These are phyloP conservation scores for Chaetomiaceae sp. DNA, from an alignment of 2,329 filamentous ascomycete species.

Conservation along the genomic window DNA sequence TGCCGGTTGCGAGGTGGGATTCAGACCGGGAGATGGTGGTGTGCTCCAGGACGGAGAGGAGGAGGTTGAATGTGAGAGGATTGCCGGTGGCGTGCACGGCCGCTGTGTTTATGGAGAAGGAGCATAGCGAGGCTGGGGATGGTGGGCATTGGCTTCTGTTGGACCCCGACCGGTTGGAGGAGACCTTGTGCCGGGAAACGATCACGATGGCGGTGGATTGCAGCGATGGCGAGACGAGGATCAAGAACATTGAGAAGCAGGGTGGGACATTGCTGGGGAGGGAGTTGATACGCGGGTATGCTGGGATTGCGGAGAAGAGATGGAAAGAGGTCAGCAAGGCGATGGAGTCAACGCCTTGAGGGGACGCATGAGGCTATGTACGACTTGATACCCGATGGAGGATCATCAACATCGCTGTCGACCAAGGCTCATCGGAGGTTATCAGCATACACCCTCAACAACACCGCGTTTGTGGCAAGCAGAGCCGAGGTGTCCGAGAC, in stretches of 20 bases:
- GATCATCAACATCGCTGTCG: neutral
- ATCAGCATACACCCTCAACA: neutral
- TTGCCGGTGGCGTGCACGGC: conserved; percentile 75
- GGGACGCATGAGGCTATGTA: neutral
- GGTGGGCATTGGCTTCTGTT: conserved; percentile 68
- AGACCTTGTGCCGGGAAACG: conserved; percentile 76
- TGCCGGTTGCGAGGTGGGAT: conserved; percentile 82
- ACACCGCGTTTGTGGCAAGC: too few species aligned
- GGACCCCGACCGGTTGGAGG: conserved; percentile 88
- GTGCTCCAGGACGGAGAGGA: conserved; percentile 60
- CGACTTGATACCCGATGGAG: neutral
- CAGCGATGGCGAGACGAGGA: conserved; percentile 46
- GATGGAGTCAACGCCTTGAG: conserved; percentile 23
- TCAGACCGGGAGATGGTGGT: conserved; percentile 72
- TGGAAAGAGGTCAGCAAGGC: conserved; percentile 56
- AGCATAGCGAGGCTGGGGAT: conserved; percentile 39
- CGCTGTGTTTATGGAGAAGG: conserved; percentile 67
- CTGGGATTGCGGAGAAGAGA: conserved; percentile 56
- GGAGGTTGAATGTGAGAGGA: conserved; percentile 55
- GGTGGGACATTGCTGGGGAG: conserved; percentile 70
- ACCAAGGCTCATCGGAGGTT: neutral
- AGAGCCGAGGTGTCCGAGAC: too few species aligned
- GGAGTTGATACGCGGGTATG: conserved; percentile 56
- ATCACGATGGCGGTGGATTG: conserved; percentile 77
- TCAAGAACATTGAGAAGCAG: conserved; percentile 75